These are phyloP conservation scores for Chlorella vulgaris DNA, from an alignment of 139 green algal species.

Conservation along the genomic window DNA sequence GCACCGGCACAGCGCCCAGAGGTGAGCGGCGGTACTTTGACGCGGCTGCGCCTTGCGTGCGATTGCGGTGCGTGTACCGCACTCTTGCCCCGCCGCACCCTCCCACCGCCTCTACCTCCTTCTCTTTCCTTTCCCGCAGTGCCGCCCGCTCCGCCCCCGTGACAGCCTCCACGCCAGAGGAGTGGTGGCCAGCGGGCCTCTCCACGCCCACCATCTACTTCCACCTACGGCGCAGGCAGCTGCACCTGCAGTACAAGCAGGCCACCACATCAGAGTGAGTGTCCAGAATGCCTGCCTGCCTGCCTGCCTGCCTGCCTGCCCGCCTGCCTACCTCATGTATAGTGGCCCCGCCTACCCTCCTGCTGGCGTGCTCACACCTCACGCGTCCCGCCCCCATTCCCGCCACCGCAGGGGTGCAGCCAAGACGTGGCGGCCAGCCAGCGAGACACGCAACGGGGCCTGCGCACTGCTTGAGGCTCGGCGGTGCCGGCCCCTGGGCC, in stretches of 20 bases:
- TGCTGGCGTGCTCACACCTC: too few relatives aligned
- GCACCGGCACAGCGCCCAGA: too few relatives aligned
- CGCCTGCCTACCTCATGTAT: neutral
- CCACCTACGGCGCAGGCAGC: constrained; percentile 28
- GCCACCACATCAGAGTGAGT: constrained; percentile 1
- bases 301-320: neutral
- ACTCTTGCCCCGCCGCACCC: too few relatives aligned
- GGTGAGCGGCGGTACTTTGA: too few relatives aligned
- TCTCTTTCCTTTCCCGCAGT: neutral
- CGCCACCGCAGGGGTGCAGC: neutral
- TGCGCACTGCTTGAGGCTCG: constrained; percentile 2
- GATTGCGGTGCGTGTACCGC: too few relatives aligned
- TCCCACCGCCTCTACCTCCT: neutral
- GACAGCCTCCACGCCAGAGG: neutral
- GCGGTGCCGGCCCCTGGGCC: neutral
- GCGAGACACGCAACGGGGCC: neutral
- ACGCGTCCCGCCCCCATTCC: too few relatives aligned
- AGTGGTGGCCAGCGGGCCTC: constrained; percentile 30
- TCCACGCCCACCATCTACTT: constrained; percentile 27
- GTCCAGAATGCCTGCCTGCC: neutral
- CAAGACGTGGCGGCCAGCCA: neutral
- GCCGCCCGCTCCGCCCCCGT: neutral
- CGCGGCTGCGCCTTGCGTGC: too few relatives aligned
- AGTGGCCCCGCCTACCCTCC: neutral
- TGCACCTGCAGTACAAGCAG: constrained; percentile 13